Percentiles rank a stretch among this genome's conserved stretches.
Evolutionary conservation across 2,329 filamentous ascomycete genomes (phyloP).

Genomic region (Phoma herbarum): DNA sequence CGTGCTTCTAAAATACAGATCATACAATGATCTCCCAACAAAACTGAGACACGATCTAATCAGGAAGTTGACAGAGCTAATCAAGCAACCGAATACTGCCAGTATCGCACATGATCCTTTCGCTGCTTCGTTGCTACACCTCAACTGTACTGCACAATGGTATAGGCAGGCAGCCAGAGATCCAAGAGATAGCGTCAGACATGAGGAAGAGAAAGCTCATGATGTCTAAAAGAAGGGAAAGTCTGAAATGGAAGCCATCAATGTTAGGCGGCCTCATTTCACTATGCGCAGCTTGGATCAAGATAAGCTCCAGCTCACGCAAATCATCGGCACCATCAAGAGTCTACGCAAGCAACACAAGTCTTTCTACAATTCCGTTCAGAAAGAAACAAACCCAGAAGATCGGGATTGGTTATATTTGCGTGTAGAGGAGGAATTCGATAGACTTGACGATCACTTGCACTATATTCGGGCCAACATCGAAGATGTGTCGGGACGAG

Average conservation of each 20-base stretch:
- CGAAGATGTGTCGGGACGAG: constrained; percentile 1
- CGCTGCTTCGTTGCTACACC: constrained; percentile 12
- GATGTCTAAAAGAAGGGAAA: neutral
- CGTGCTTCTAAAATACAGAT: constrained; percentile 21
- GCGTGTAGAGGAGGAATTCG: neutral
- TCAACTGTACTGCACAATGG: constrained; percentile 21
- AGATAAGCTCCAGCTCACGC: constrained; percentile 21
- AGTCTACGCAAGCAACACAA: constrained; percentile 22
- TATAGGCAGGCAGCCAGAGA: constrained; percentile 19
- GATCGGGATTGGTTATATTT: neutral
- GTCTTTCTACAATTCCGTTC: neutral
- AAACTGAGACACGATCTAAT: constrained; percentile 15
- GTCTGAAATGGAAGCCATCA: neutral
- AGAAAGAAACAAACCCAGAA: neutral
- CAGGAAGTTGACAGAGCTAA: neutral
- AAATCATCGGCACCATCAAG: constrained; percentile 19
- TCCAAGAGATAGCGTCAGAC: constrained; percentile 16
- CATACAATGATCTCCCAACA: constrained; percentile 21
- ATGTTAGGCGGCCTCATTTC: constrained; percentile 7
- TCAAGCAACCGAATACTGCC: neutral
- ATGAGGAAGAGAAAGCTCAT: constrained; percentile 17
- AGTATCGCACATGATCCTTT: constrained; percentile 14
- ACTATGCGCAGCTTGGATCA: constrained; percentile 22
- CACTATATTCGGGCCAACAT: neutral
- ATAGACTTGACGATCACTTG: neutral